phyloP scores from a whole-genome alignment of 345 rosid genomes.

The Hibiscus mutabilis region DNA sequence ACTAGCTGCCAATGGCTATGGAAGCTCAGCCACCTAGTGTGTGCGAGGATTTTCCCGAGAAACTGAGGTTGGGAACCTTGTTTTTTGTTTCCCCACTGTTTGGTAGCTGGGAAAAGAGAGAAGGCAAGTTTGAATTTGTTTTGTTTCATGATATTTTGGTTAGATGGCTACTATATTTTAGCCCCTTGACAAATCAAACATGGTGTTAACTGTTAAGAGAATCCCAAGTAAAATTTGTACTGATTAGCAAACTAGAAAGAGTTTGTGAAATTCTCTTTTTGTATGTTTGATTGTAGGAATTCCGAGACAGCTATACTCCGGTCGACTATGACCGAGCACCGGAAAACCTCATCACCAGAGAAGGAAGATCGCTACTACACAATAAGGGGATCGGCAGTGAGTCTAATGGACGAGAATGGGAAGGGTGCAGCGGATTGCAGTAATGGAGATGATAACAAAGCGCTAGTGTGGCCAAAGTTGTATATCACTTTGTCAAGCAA shows the following conservation, averaged over 20 bases:
- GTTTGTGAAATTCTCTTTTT: neutral
- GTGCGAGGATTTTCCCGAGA: neutral
- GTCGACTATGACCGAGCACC: constrained; percentile 14
- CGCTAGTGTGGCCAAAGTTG: constrained; percentile 27
- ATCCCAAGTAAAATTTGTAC: neutral
- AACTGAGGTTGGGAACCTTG: neutral
- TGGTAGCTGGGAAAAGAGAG: constrained; percentile 22
- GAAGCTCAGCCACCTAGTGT: neutral
- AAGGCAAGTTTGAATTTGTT: neutral
- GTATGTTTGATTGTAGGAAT: constrained; percentile 36
- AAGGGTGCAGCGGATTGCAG: constrained; percentile 28
- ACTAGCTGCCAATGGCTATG: neutral
- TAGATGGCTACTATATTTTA: neutral
- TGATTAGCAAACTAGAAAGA: neutral
- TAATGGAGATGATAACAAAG: constrained; percentile 37
- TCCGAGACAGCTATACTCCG: constrained; percentile 37
- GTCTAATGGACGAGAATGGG: constrained; percentile 36
- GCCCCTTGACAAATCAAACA: neutral
- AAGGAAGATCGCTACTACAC: constrained; percentile 55
- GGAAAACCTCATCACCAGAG: constrained; percentile 37
- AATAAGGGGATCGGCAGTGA: constrained; percentile 42
- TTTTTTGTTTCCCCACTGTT: constrained; percentile 7
- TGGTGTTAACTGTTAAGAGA: neutral
- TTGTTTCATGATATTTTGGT: neutral
- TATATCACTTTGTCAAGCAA: constrained; percentile 43